Evolutionary conservation across 805 yeast species (phyloP).

Genomic region (Cyberlindnera amylophila): DNA sequence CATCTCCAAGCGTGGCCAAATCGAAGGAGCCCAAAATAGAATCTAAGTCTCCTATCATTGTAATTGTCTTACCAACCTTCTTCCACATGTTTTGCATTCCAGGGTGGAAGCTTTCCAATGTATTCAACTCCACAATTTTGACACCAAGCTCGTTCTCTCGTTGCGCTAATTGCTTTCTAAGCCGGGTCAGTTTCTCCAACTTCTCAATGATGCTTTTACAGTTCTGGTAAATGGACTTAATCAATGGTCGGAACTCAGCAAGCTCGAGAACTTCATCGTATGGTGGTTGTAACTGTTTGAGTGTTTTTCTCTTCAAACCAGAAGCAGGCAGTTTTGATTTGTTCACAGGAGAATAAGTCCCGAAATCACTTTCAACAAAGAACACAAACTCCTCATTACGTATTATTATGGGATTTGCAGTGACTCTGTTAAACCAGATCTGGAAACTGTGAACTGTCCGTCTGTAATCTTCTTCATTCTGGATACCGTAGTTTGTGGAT

Average conservation of each 20-base stretch:
- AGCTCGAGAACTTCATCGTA: conserved; percentile 80
- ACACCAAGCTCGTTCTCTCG: conserved; percentile 54
- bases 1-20: conserved; percentile 74
- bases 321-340: conserved; percentile 66
- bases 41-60: conserved; percentile 71
- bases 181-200: conserved; percentile 51
- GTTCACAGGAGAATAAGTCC: conserved; percentile 44
- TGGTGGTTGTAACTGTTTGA: conserved; percentile 90
- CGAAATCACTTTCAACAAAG: conserved; percentile 76
- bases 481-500: conserved; percentile 74
- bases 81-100: conserved; percentile 80
- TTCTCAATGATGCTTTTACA: conserved; percentile 49
- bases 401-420: conserved; percentile 71
- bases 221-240: conserved; percentile 66
- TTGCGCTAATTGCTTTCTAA: conserved; percentile 44
- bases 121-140: conserved; percentile 36
- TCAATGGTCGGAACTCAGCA: conserved; percentile 81
- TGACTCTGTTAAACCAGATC: conserved; percentile 78
- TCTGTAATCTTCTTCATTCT: conserved; percentile 73
- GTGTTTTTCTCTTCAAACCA: conserved; percentile 82
- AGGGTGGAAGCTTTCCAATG: conserved; percentile 50
- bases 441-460: conserved; percentile 62
- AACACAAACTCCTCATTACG: conserved; percentile 85
- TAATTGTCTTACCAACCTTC: conserved; percentile 64
- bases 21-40: conserved; percentile 68